Evolutionary conservation across 1,139 yeast genomes (phyloP).

Genomic region (Blastobotrys buckinghamii): DNA sequence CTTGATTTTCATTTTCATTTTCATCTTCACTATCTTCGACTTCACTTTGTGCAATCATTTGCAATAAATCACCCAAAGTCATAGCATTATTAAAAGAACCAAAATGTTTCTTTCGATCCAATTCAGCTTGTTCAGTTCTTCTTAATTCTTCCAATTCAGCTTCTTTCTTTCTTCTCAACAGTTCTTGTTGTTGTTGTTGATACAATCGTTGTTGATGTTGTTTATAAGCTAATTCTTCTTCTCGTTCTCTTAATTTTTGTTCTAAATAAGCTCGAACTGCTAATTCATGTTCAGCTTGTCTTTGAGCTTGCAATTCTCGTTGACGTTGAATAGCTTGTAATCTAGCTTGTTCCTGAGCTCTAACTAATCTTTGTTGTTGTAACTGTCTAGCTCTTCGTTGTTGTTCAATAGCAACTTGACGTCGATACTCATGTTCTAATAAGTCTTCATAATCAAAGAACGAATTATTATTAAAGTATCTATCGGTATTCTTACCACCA

Average conservation of each 20-base stretch:
- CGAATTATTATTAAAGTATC: not conserved
- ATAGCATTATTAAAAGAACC: not conserved
- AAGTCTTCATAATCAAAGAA: slow-evolving; percentile 5
- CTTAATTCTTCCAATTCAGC: not conserved
- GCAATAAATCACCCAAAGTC: slow-evolving; percentile 8
- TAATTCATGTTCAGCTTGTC: slow-evolving; percentile 3
- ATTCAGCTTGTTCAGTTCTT: slow-evolving; percentile 4
- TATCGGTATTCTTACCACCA: not conserved
- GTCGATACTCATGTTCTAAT: slow-evolving; percentile 7
- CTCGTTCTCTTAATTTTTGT: slow-evolving; percentile 1
- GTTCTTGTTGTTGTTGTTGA: not conserved
- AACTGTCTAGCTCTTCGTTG: not conserved
- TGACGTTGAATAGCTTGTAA: slow-evolving; percentile 1
- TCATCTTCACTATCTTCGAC: slow-evolving; percentile 3
- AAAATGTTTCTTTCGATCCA: slow-evolving; percentile 2
- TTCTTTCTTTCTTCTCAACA: not conserved
- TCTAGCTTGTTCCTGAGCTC: not conserved
- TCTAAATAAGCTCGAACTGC: slow-evolving; percentile 7
- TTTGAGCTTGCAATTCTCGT: slow-evolving; percentile 1
- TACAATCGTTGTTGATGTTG: slow-evolving; percentile 3
- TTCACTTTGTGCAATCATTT: slow-evolving; percentile 1
- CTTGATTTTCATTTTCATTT: not conserved
- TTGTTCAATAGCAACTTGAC: slow-evolving; percentile 4
- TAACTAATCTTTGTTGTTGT: not conserved
- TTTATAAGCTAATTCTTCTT: not conserved